Percentiles rank a stretch among this genome's conserved stretches.
phyloP scores from a whole-genome alignment of 805 yeast species.

The Starmera pachycereana region DNA sequence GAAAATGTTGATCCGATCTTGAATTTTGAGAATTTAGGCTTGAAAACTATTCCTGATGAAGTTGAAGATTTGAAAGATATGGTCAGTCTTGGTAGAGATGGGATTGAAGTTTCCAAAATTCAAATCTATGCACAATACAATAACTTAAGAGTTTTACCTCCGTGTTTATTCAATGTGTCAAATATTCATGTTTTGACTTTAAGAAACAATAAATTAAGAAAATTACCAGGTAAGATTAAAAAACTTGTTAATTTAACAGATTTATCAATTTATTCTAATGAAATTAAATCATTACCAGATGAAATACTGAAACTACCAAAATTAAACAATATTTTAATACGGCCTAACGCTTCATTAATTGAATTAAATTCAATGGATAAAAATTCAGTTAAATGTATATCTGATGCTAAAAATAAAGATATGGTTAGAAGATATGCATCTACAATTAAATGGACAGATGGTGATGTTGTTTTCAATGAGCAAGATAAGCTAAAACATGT shows the following conservation, averaged over 20 bases:
- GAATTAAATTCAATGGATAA: conserved; percentile 13
- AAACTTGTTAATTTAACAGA: conserved; percentile 33
- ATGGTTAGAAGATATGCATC: conserved; percentile 16
- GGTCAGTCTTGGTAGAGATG: conserved; percentile 31
- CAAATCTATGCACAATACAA: conserved; percentile 45
- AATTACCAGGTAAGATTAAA: conserved; percentile 37
- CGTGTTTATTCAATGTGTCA: conserved; percentile 37
- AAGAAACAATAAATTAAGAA: conserved; percentile 37
- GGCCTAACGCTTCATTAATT: conserved; percentile 38
- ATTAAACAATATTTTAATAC: conserved; percentile 36
- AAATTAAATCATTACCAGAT: conserved; percentile 40
- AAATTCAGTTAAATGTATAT: conserved; percentile 13
- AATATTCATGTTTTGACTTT: conserved; percentile 41
- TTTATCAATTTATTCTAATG: conserved; percentile 41
- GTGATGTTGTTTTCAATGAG: conserved; percentile 7
- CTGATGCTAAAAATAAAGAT: conserved; percentile 9
- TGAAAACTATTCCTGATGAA: conserved; percentile 45
- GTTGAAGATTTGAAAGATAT: conserved; percentile 45
- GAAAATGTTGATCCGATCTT: conserved; percentile 36
- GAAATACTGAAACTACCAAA: conserved; percentile 37
- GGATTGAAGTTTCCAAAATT: conserved; percentile 24
- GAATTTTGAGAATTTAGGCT: conserved; percentile 35
- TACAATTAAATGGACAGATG: conserved; percentile 15
- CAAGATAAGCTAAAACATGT: conserved; percentile 11
- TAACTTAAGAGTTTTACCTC: conserved; percentile 36